These are phyloP conservation scores for Kodamaea restingae DNA, from an alignment of 805 yeast species.

Conservation along the genomic window DNA sequence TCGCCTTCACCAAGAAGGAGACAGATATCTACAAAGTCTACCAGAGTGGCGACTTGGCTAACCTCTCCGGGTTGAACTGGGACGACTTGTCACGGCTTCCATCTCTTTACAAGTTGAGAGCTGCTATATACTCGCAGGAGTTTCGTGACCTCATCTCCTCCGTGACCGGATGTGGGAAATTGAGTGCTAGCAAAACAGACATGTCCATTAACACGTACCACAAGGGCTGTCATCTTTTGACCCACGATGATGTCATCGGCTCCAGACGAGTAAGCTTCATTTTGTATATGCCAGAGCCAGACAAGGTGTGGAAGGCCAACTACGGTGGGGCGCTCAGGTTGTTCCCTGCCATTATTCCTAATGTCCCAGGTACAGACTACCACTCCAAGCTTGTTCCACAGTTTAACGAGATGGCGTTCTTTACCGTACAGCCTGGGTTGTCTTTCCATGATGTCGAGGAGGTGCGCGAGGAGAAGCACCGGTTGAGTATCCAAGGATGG, in stretches of 20 bases:
- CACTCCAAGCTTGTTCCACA: conserved; percentile 75
- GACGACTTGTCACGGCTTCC: conserved; percentile 72
- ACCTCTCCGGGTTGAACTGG: conserved; percentile 78
- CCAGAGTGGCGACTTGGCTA: conserved; percentile 90
- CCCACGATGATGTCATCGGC: conserved; percentile 98
- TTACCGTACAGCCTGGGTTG: conserved; percentile 92
- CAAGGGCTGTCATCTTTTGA: conserved; percentile 87
- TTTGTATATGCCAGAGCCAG: conserved; percentile 89
- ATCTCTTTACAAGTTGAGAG: conserved; percentile 69
- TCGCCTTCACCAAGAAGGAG: conserved; percentile 91
- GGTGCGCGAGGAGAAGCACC: conserved; percentile 83
- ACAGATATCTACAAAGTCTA: conserved; percentile 93
- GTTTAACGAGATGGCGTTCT: conserved; percentile 94
- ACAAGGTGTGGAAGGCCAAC: conserved; percentile 78
- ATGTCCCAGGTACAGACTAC: conserved; percentile 82
- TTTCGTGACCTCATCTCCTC: conserved; percentile 74
- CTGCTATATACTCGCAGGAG: conserved; percentile 81
- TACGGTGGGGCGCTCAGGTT: conserved; percentile 92
- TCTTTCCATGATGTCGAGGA: conserved; percentile 98
- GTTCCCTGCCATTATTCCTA: conserved; percentile 81
- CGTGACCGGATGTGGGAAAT: conserved; percentile 82
- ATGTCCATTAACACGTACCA: conserved; percentile 88
- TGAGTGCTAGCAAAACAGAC: conserved; percentile 89
- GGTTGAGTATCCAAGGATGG: conserved; percentile 97
- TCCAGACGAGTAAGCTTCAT: conserved; percentile 91